These are phyloP conservation scores for Dactylellina haptotyla DNA, from an alignment of 2,329 filamentous ascomycete species.

Conservation along the genomic window DNA sequence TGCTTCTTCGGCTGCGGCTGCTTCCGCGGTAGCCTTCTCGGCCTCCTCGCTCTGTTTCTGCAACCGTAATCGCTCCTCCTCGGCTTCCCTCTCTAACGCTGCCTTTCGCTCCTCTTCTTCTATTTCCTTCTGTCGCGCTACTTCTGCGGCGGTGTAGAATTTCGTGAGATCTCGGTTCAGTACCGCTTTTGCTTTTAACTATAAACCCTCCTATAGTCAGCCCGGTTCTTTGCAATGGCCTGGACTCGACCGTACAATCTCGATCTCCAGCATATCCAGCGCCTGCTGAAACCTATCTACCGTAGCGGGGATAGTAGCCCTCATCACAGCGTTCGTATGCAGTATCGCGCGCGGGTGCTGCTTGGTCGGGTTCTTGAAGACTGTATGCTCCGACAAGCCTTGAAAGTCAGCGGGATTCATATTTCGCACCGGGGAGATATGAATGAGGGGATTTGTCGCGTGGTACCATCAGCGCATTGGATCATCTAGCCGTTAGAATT, in stretches of 20 bases:
- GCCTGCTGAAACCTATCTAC: slow-evolving; percentile 58
- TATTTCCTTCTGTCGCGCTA: slow-evolving; percentile 52
- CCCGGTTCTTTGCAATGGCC: background rate
- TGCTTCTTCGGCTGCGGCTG: slow-evolving; percentile 17
- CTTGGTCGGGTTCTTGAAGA: slow-evolving; percentile 56
- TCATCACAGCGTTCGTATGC: slow-evolving; percentile 56
- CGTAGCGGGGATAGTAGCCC: slow-evolving; percentile 53
- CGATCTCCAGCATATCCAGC: slow-evolving; percentile 57
- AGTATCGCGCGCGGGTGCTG: slow-evolving; percentile 56
- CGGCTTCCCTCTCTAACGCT: slow-evolving; percentile 43
- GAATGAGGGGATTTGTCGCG: background rate
- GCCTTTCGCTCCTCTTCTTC: slow-evolving; percentile 52
- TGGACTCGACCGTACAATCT: slow-evolving; percentile 54
- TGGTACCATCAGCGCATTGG: slow-evolving; percentile 53
- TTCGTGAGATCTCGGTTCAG: slow-evolving; percentile 56
- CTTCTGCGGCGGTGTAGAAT: slow-evolving; percentile 54
- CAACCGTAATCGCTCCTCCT: slow-evolving; percentile 38
- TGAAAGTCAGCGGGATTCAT: slow-evolving; percentile 30
- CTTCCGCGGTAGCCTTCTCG: slow-evolving; percentile 8
- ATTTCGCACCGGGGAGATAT: background rate
- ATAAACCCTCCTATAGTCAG: background rate
- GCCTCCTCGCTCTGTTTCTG: slow-evolving; percentile 49
- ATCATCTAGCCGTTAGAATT: slow-evolving; percentile 33
- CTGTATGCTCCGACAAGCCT: slow-evolving; percentile 31
- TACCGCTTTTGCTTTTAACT: slow-evolving; percentile 57